phyloP scores from a whole-genome alignment of 768 basidiomycete species.

The Tylopilus sp. region DNA sequence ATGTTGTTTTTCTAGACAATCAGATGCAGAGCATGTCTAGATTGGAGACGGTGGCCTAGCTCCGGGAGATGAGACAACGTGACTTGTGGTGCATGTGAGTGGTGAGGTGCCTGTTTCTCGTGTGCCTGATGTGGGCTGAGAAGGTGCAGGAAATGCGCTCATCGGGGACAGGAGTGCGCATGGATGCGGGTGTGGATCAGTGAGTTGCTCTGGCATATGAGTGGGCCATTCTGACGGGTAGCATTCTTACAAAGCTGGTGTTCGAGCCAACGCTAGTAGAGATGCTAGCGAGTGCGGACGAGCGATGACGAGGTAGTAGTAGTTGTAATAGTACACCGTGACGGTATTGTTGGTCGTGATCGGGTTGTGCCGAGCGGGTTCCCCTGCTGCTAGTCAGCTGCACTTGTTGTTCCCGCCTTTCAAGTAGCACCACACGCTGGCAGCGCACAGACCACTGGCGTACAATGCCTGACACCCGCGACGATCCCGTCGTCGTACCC shows the following conservation, averaged over 20 bases:
- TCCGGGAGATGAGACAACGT: slow-evolving; percentile 59
- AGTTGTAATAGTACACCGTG: too few relatives aligned
- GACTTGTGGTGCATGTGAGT: slow-evolving; percentile 83
- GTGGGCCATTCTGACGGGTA: slow-evolving; percentile 20
- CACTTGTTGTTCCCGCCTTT: slow-evolving; percentile 31
- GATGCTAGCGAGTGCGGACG: slow-evolving; percentile 42
- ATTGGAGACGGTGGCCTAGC: slow-evolving; percentile 51
- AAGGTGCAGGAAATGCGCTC: slow-evolving; percentile 47
- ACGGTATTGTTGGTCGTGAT: slow-evolving; percentile 12
- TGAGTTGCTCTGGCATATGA: slow-evolving; percentile 32
- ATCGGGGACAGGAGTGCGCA: slow-evolving; percentile 65
- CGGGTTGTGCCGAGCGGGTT: slow-evolving; percentile 32
- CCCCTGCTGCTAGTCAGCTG: slow-evolving; percentile 32
- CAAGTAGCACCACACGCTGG: slow-evolving; percentile 20
- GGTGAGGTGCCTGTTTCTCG: slow-evolving; percentile 35
- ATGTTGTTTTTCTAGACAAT: slow-evolving; percentile 54
- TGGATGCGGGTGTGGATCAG: slow-evolving; percentile 74
- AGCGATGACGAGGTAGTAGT: slow-evolving; percentile 29
- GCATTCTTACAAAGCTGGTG: slow-evolving; percentile 79
- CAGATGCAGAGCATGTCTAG: slow-evolving; percentile 82
- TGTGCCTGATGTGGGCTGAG: not conserved
- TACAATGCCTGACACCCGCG: slow-evolving; percentile 27
- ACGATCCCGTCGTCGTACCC: slow-evolving; percentile 11
- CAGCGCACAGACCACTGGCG: slow-evolving; percentile 32
- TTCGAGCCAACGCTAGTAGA: slow-evolving; percentile 48